Percentiles rank a stretch among this genome's conserved stretches.
These are phyloP conservation scores for Drechmeria coniospora DNA, from an alignment of 2,329 filamentous ascomycete species.

Conservation along the genomic window DNA sequence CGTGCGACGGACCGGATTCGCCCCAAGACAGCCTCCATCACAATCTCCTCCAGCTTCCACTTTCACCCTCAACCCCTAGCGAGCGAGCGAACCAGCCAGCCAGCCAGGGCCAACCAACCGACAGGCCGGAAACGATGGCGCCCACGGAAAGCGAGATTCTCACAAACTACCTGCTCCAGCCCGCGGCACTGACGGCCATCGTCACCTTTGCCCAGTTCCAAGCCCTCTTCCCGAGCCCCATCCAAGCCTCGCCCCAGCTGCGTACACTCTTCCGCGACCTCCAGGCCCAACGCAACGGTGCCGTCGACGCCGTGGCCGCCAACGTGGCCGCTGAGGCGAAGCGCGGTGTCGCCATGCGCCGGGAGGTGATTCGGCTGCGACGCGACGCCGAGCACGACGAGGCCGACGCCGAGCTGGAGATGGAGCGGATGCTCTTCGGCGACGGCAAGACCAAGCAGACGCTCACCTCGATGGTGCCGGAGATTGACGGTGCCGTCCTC, in stretches of 20 bases:
- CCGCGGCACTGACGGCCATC: conserved; percentile 58
- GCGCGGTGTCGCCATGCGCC: conserved; percentile 40
- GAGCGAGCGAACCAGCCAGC: too few species aligned
- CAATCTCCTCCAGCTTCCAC: not conserved
- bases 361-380: conserved; percentile 38
- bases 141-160: conserved; percentile 63
- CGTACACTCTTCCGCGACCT: conserved; percentile 64
- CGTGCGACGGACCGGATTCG: too few species aligned
- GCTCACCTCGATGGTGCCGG: conserved; percentile 47
- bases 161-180: conserved; percentile 61
- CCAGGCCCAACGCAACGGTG: conserved; percentile 53
- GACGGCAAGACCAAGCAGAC: conserved; percentile 38
- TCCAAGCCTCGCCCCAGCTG: conserved; percentile 51
- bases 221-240: conserved; percentile 54
- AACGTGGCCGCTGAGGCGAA: conserved; percentile 52
- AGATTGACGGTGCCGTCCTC: conserved; percentile 50
- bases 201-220: conserved; percentile 62
- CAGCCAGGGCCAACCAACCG: too few species aligned
- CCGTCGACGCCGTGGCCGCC: conserved; percentile 50
- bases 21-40: too few species aligned
- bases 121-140: conserved; percentile 36
- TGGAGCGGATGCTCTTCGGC: conserved; percentile 48
- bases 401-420: conserved; percentile 46
- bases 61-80: too few species aligned
- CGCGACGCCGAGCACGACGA: conserved; percentile 38